phyloP scores from a whole-genome alignment of 2,329 filamentous ascomycete species.

The Diaporthe vexans region DNA sequence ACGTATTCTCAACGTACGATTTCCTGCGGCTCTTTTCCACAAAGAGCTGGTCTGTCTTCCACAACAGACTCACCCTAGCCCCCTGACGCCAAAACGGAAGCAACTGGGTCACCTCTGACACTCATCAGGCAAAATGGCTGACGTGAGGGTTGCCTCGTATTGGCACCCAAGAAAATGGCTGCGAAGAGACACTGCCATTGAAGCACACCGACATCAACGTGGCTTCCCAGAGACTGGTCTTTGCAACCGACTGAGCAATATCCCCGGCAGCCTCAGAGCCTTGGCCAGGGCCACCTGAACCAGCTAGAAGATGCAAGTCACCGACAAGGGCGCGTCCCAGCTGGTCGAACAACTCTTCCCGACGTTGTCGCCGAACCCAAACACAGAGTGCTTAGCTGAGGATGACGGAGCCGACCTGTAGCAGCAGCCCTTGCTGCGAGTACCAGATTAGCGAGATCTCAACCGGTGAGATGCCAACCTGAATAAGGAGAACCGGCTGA shows the following conservation, averaged over 20 bases:
- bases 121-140: constrained; percentile 15
- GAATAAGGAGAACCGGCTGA: constrained; percentile 28
- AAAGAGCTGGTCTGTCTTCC: constrained; percentile 29
- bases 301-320: constrained; percentile 10
- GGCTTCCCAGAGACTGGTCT: constrained; percentile 10
- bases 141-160: constrained; percentile 30
- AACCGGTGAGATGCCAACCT: constrained; percentile 19
- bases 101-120: constrained; percentile 13
- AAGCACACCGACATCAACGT: constrained; percentile 26
- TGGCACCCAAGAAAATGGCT: constrained; percentile 21
- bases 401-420: constrained; percentile 22
- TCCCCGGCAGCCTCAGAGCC: constrained; percentile 18
- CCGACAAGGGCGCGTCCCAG: constrained; percentile 19
- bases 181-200: constrained; percentile 6
- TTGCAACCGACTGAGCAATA: constrained; percentile 7
- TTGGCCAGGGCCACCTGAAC: constrained; percentile 18
- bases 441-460: constrained; percentile 41
- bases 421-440: constrained; percentile 35
- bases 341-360: constrained; percentile 13
- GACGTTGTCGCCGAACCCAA: constrained; percentile 20
- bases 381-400: constrained; percentile 1
- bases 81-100: constrained; percentile 3
- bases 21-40: constrained; percentile 20
- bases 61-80: constrained; percentile 25
- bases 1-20: constrained; percentile 30